Evolutionary conservation across 2,329 filamentous ascomycete genomes (phyloP), one percentile per base, ranked within the genome.

Genomic region (Paecilomyces sp.): DNA sequence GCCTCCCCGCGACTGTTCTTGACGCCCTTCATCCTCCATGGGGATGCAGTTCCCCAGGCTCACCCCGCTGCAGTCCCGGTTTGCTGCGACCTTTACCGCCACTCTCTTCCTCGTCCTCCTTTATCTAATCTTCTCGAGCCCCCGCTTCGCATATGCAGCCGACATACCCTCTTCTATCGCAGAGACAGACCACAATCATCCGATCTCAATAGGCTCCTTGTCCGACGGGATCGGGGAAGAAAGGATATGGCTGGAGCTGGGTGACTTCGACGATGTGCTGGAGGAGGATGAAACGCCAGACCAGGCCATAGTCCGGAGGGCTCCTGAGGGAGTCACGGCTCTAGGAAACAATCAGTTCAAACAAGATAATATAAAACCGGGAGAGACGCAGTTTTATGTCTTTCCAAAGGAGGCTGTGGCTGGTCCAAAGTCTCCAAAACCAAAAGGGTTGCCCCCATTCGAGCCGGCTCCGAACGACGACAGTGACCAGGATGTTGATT

Each of bases 1-100:
- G 25, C 52, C 36, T 52, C 28, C 22, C 41, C 41, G 53, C 41
- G 24, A 33, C n/a, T 41, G 25, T 54, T 33, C 57, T 54, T 64
- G 64, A 60, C 57, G 51, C 56, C 34, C 60, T 59, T 56, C 55
- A 54, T 57, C 55, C 56, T 52, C 57, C 53, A 55, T 61, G 59
- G 55, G 34, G 66, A 79, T 79, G 76, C 73, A 70, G 64, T 65
- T 69, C 53, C 72, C 67, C 54, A 74, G 87, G 74, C 82, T 88
- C 73, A 87, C 83, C 72, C 85, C 83, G 68, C 78, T 90, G 66
- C 89, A 90, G 78, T 88, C 86, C 76, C 87, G 88, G 71, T 83
- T 91, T 69, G 83, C 84, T 70, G 85, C 87, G 67, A 89, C 87
- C 60, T 71, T 88, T 57, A 78, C 83, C 67, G 84, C 86, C 58